Base-by-base conservation (phyloP, 2,329 filamentous ascomycete genomes). In the Colletotrichum tofieldiae region DNA sequence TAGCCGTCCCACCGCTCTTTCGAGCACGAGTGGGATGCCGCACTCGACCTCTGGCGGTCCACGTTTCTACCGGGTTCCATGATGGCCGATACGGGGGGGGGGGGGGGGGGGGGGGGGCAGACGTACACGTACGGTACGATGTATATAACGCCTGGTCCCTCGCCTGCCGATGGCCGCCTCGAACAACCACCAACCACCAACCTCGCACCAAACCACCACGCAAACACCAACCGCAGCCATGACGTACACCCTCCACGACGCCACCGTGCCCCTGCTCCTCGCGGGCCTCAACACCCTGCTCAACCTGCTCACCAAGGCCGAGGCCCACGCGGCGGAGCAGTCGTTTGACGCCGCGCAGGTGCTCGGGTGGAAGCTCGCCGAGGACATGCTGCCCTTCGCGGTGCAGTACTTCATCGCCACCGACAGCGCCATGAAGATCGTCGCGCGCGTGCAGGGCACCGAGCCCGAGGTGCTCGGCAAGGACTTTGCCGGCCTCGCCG, bases 381-480 rank as follows among this genome's bases (percentile, higher is more conserved):
- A 79, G 3, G 84, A 86, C 79, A 87, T 87, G 85, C 79, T 82
- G 11, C 81, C 83, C 62, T 76, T 86, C 45, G 77, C 70, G 75
- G 82, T 83, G 78, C 85, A 87, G 76, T 77, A 86, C 67, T 71
- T 74, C 73, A 75, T 81, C 68, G 75, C 76, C 49, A 76, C 79
- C 72, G 79, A 81, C 74, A 58, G 73, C 11, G 71, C 77, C 37
- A 71, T 77, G 70, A 81, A 82, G 77, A 70, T 82, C 23, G 75
- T 80, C 47, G 78, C 80, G 23, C 82, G 81, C 72, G 74, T 80
- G 51, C 74, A 75, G 14, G 84, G 81, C 75, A 59, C 47, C 4
- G 78, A 81, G 52, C 79, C 80, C 12, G 62, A 77, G 14, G 7
- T 61, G 2, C 69, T 77, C 1, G 72, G 77, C 37, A 63, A 78